Conservation (phyloP, 805 yeast species). For the Candida silvicultrix region DNA sequence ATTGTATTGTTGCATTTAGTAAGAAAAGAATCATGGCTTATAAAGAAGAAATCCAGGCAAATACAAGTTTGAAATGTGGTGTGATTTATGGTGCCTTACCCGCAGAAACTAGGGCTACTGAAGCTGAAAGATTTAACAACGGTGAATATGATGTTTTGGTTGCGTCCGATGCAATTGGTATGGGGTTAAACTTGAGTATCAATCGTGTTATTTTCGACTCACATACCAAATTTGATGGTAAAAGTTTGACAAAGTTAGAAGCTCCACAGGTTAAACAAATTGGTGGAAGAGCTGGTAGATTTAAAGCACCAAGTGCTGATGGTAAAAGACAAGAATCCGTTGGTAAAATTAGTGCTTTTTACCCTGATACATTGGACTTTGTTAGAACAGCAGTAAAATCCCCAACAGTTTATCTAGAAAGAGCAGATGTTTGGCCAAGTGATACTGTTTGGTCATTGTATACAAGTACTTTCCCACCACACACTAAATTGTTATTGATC, state of each 20-base stretch:
- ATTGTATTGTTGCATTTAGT: constrained; percentile 85
- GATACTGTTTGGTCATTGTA: constrained; percentile 61
- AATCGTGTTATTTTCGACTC: constrained; percentile 72
- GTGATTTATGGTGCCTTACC: constrained; percentile 95
- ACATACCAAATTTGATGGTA: constrained; percentile 66
- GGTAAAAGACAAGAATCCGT: constrained; percentile 19
- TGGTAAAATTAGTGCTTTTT: constrained; percentile 53
- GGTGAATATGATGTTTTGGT: constrained; percentile 78
- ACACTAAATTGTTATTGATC: constrained; percentile 39
- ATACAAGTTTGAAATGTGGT: constrained; percentile 65
- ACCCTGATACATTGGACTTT: constrained; percentile 33
- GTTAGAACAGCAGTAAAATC: constrained; percentile 42
- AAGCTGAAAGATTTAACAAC: constrained; percentile 73
- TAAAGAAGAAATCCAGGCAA: constrained; percentile 62
- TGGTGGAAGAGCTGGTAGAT: constrained; percentile 95
- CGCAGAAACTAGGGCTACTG: constrained; percentile 85
- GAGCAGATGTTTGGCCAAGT: constrained; percentile 80
- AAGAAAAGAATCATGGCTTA: constrained; percentile 63
- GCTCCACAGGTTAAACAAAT: constrained; percentile 80
- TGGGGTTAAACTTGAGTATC: constrained; percentile 90
- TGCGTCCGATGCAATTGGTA: constrained; percentile 96
- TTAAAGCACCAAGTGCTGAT: constrained; percentile 27
- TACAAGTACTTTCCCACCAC: constrained; percentile 52
- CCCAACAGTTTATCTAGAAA: constrained; percentile 43
- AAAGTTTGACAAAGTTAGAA: constrained; percentile 37